Conservation (phyloP, 148 eudicot species). For the Persicaria maculosa region DNA sequence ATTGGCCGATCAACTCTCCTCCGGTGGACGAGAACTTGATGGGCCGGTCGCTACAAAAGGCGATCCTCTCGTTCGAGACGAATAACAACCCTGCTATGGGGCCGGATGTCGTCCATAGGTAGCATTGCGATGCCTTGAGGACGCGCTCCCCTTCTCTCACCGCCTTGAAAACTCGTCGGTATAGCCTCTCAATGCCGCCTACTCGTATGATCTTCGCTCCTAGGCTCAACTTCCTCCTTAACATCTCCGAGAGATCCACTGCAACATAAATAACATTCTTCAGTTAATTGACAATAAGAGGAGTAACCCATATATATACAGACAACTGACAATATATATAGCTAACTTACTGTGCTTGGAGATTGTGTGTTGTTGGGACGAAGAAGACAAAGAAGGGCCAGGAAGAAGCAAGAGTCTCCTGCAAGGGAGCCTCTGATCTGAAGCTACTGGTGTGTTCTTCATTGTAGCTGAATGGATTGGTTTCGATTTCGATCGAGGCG, state of each 20-base stretch:
- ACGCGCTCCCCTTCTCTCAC: slow-evolving; percentile 8
- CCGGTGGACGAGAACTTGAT: slow-evolving; percentile 49
- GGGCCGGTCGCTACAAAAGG: slow-evolving; percentile 72
- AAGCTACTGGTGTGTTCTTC: neutral
- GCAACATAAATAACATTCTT: neutral
- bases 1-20: slow-evolving; percentile 51
- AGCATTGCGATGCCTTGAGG: slow-evolving; percentile 33
- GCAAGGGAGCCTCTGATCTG: neutral
- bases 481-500: no score
- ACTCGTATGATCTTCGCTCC: slow-evolving; percentile 16
- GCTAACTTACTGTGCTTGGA: neutral
- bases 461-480: neutral
- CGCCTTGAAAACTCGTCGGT: neutral
- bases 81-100: slow-evolving; percentile 70
- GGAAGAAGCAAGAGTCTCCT: slow-evolving; percentile 5
- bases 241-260: slow-evolving; percentile 7
- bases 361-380: slow-evolving; percentile 4
- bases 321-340: no score
- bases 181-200: neutral
- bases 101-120: slow-evolving; percentile 63
- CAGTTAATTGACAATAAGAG: no score
- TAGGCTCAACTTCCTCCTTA: slow-evolving; percentile 34
- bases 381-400: neutral
- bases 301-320: no score
- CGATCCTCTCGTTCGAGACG: slow-evolving; percentile 43